Conservation (phyloP, 2,329 filamentous ascomycete species). For the Cytospora paraplurivora region DNA sequence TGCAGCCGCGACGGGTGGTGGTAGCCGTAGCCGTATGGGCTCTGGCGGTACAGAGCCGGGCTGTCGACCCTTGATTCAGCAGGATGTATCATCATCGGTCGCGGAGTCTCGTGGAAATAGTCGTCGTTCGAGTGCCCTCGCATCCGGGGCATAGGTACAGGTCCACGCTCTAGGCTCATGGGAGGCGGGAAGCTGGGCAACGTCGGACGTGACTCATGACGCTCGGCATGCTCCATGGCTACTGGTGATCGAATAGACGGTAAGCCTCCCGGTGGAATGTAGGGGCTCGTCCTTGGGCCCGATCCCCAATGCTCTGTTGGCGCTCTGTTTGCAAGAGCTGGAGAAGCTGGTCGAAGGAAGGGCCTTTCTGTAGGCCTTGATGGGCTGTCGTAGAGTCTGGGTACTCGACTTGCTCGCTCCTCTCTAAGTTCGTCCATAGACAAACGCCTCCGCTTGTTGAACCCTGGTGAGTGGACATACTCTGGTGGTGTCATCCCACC, state of each 20-base stretch:
- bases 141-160: constrained; percentile 35
- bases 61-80: constrained; percentile 39
- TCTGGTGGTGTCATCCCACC: constrained; percentile 45
- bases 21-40: constrained; percentile 43
- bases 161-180: constrained; percentile 42
- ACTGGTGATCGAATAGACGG: constrained; percentile 37
- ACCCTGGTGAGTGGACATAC: constrained; percentile 52
- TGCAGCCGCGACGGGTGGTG: constrained; percentile 49
- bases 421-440: constrained; percentile 47
- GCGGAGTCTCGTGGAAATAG: constrained; percentile 36
- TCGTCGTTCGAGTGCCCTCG: constrained; percentile 42
- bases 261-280: constrained; percentile 36
- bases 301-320: constrained; percentile 42
- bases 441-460: constrained; percentile 51
- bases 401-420: constrained; percentile 48
- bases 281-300: constrained; percentile 41
- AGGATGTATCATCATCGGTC: constrained; percentile 35
- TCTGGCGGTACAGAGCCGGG: constrained; percentile 38
- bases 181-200: constrained; percentile 45
- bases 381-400: constrained; percentile 48
- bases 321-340: constrained; percentile 35
- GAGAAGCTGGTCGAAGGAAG: constrained; percentile 41
- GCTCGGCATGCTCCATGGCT: constrained; percentile 40
- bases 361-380: constrained; percentile 34
- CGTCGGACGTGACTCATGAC: constrained; percentile 41